These are phyloP conservation scores for Afroboletus lepidellus DNA, from an alignment of 1,284 basidiomycete species.

Conservation along the genomic window DNA sequence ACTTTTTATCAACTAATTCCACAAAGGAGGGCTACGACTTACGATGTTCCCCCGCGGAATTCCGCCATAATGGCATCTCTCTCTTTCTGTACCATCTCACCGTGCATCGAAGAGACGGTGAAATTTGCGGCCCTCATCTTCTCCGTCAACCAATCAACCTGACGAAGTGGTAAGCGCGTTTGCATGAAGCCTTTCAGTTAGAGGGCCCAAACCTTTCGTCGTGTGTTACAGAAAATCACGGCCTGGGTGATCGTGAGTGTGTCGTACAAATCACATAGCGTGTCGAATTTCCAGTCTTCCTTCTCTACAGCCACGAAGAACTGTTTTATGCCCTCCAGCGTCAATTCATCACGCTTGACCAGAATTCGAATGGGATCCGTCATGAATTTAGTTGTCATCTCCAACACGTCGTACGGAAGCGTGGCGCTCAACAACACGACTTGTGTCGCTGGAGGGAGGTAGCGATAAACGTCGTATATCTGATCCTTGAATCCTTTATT, in stretches of 20 bases:
- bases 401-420: slow-evolving; percentile 94
- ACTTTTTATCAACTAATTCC: slow-evolving; percentile 11
- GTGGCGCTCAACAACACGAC: slow-evolving; percentile 97
- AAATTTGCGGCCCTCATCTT: slow-evolving; percentile 98
- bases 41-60: slow-evolving; percentile 94
- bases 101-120: slow-evolving; percentile 96
- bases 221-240: slow-evolving; percentile 99
- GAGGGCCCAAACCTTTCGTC: slow-evolving; percentile 75
- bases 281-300: slow-evolving; percentile 99
- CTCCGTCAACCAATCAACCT: slow-evolving; percentile 99
- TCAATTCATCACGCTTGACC: slow-evolving; percentile 99
- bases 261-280: slow-evolving; percentile 96
- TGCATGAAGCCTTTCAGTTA: neutral
- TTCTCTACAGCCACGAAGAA: slow-evolving; percentile 99
- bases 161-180: slow-evolving; percentile 16
- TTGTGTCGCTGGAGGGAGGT: slow-evolving; percentile 97
- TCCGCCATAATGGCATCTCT: slow-evolving; percentile 99
- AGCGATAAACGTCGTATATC: slow-evolving; percentile 99
- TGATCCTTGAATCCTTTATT: slow-evolving; percentile 99
- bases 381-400: slow-evolving; percentile 99
- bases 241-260: slow-evolving; percentile 99
- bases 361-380: slow-evolving; percentile 98
- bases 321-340: slow-evolving; percentile 99
- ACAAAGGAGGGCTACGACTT: slow-evolving; percentile 36
- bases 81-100: slow-evolving; percentile 99